These are phyloP conservation scores for Flammula alnicola DNA, from an alignment of 1,284 basidiomycete species.

Conservation along the genomic window DNA sequence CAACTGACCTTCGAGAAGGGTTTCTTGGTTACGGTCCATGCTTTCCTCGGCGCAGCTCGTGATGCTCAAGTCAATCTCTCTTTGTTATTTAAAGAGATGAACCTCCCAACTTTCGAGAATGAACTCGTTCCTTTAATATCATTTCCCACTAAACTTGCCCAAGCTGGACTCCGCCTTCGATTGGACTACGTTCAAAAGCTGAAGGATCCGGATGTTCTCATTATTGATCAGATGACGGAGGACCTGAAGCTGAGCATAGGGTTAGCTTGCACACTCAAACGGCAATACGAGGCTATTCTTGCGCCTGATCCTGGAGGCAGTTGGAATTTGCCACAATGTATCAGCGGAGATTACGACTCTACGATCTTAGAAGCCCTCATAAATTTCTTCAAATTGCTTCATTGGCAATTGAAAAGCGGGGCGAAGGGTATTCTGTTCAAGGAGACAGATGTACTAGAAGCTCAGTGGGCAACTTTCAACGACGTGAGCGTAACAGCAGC, in stretches of 20 bases:
- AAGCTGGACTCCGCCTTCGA: slow-evolving; percentile 89
- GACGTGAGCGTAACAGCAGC: slow-evolving; percentile 90
- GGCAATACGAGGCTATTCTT: slow-evolving; percentile 91
- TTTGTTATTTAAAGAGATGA: slow-evolving; percentile 78
- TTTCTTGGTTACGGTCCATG: slow-evolving; percentile 86
- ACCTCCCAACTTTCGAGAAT: slow-evolving; percentile 90
- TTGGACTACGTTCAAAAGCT: slow-evolving; percentile 92
- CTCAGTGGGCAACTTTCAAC: slow-evolving; percentile 95
- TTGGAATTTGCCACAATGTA: slow-evolving; percentile 90
- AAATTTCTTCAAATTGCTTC: slow-evolving; percentile 93
- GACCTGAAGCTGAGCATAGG: slow-evolving; percentile 93
- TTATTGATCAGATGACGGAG: slow-evolving; percentile 95
- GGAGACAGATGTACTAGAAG: slow-evolving; percentile 96
- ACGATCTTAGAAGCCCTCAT: slow-evolving; percentile 89
- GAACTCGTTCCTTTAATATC: slow-evolving; percentile 94
- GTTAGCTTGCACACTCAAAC: slow-evolving; percentile 92
- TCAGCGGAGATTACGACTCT: slow-evolving; percentile 88
- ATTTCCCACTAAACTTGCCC: slow-evolving; percentile 94
- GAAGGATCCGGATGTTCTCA: slow-evolving; percentile 86
- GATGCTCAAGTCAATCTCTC: slow-evolving; percentile 87
- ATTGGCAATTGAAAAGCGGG: slow-evolving; percentile 96
- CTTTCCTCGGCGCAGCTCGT: slow-evolving; percentile 86
- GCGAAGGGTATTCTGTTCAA: slow-evolving; percentile 94
- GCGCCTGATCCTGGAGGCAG: slow-evolving; percentile 84
- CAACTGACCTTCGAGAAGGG: slow-evolving; percentile 95